These are phyloP conservation scores for Leucoagaricus sp. DNA, from an alignment of 1,284 basidiomycete species.

Conservation along the genomic window DNA sequence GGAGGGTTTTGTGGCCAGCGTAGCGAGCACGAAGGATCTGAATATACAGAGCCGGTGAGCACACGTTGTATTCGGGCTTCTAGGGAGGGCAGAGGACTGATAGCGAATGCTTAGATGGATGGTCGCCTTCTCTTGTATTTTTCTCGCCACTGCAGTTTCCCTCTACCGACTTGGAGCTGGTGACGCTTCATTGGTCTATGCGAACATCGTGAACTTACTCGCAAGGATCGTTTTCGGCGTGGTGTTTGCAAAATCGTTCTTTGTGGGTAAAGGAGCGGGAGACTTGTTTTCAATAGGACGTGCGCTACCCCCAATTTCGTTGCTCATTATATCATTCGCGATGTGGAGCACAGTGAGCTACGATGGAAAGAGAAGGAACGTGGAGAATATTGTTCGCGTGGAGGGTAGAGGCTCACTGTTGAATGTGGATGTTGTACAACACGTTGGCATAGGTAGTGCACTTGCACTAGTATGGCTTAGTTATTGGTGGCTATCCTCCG, in stretches of 20 bases:
- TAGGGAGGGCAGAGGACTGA: background rate
- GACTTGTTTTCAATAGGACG: conserved; percentile 2
- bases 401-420: conserved; percentile 28
- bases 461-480: conserved; percentile 41
- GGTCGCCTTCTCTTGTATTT: conserved; percentile 63
- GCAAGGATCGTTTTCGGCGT: conserved; percentile 29
- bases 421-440: conserved; percentile 32
- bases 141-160: conserved; percentile 53
- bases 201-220: conserved; percentile 30
- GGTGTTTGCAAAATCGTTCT: conserved; percentile 27
- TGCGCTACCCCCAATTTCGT: conserved; percentile 39
- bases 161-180: conserved; percentile 55
- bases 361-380: conserved; percentile 12
- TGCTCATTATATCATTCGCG: conserved; percentile 54
- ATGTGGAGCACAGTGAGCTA: conserved; percentile 32
- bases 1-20: conserved; percentile 87
- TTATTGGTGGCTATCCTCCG: conserved; percentile 48
- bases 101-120: conserved; percentile 54
- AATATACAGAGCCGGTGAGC: conserved; percentile 61
- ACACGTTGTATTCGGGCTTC: background rate
- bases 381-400: conserved; percentile 11
- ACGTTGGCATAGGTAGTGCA: conserved; percentile 42
- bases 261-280: conserved; percentile 13
- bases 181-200: conserved; percentile 70
- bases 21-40: conserved; percentile 66